Evolutionary conservation across 106 monocot species (phyloP), one percentile per base, ranked within the genome.

Genomic region (Hemerocallis citrina): DNA sequence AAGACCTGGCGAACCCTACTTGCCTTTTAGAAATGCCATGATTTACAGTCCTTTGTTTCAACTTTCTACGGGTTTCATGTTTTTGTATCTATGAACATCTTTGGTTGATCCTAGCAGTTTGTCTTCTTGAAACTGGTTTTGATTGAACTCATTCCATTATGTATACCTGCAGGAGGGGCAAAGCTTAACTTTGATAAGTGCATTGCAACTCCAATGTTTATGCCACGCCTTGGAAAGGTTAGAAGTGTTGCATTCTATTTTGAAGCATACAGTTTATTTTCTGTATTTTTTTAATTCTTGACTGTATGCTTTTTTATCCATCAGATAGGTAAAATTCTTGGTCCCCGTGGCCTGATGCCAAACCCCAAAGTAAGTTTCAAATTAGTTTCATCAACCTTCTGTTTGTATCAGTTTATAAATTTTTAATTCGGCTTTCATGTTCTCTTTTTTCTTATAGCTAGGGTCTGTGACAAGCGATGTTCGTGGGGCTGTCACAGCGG

Each of bases 261-360:
- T 22, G 9, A 21, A 5, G 35, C 11, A 39, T n/a, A n/a, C n/a
- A n/a, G n/a, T n/a, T n/a, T n/a, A n/a, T n/a, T n/a, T n/a, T n/a
- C n/a, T n/a, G n/a, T n/a, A n/a, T n/a, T n/a, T n/a, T n/a, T n/a
- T n/a, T n/a, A n/a, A 64, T 59, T 22, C 21, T 61, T 52, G 14
- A 42, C 12, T 31, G 37, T 35, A n/a, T n/a, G n/a, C 2, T 63
- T n/a, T 58, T 61, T 66, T 33, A 8, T 65, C 51, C 31, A 73
- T 65, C 65, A 96, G 86, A 75, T 96, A 66, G 87, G 78, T 36
- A 81, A 79, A 60, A 96, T 96, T 68, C 87, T 96, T 67, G 91
- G 91, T 62, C 96, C 96, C 19, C 91, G 96, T 70, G 96, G 96
- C 42, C 51, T 91, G 59, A 96, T 96, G 96, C 96, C 96, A 39